Conservation (phyloP, 2,329 filamentous ascomycete species). For the Phialophora chinensis region DNA sequence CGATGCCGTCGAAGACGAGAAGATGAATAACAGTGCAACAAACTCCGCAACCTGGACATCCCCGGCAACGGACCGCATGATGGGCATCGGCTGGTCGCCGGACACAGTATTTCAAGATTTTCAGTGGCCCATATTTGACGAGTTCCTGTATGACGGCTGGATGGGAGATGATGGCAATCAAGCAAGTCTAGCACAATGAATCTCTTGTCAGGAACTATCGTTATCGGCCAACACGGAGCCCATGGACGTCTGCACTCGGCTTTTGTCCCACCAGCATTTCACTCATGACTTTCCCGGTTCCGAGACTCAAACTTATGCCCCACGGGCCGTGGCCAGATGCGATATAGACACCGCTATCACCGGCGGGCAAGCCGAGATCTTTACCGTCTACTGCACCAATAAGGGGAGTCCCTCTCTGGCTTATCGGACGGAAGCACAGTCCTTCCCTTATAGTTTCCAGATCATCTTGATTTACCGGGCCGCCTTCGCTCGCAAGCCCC, state of each 20-base stretch:
- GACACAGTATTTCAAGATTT: constrained; percentile 30
- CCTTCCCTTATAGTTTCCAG: constrained; percentile 68
- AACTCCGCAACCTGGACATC: background rate
- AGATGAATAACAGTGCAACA: constrained; percentile 8
- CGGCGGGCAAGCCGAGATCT: constrained; percentile 48
- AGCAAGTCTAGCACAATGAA: background rate
- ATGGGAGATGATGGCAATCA: background rate
- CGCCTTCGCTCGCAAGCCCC: constrained; percentile 39
- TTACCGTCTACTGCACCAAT: constrained; percentile 55
- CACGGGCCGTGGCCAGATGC: constrained; percentile 77
- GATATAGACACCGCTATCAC: constrained; percentile 64
- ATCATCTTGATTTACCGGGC: constrained; percentile 52
- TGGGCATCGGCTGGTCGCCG: constrained; percentile 31
- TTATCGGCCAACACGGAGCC: constrained; percentile 10
- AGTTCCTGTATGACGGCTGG: constrained; percentile 23
- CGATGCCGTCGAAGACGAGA: constrained; percentile 28
- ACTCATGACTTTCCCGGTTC: constrained; percentile 72
- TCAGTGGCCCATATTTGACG: constrained; percentile 27
- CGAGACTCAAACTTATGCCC: constrained; percentile 70
- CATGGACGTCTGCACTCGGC: constrained; percentile 54
- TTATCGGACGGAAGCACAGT: constrained; percentile 76
- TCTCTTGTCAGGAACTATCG: background rate
- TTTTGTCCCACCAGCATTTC: constrained; percentile 69
- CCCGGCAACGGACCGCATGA: constrained; percentile 19
- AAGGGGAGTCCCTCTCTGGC: constrained; percentile 67